Conservation (phyloP, 768 basidiomycete species). For the Pholiota microspora region DNA sequence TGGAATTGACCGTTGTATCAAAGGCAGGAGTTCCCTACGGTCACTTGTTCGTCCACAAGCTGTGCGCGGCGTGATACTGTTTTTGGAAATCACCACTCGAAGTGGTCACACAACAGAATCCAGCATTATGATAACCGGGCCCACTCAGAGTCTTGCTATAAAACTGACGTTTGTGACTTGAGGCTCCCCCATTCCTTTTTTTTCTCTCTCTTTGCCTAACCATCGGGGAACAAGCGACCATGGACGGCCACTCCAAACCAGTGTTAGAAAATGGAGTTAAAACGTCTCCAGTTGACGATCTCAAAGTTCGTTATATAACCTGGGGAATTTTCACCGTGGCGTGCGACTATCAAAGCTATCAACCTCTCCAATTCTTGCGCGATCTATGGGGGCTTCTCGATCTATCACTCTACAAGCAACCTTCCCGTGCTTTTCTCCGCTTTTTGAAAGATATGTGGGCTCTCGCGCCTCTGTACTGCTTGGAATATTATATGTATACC, state of each 20-base stretch:
- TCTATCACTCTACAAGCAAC: not conserved
- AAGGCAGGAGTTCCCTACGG: not conserved
- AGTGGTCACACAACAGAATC: too few relatives aligned
- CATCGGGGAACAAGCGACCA: too few relatives aligned
- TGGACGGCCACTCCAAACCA: not conserved
- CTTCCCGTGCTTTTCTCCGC: slow-evolving; percentile 13
- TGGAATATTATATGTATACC: slow-evolving; percentile 24
- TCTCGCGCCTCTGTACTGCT: slow-evolving; percentile 20
- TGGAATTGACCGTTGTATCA: not conserved
- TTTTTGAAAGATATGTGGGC: slow-evolving; percentile 22
- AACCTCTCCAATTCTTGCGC: slow-evolving; percentile 1
- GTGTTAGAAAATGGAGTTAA: too few relatives aligned
- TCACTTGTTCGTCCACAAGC: too few relatives aligned
- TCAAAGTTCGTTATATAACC: slow-evolving; percentile 19
- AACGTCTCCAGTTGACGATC: not conserved
- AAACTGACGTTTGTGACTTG: too few relatives aligned
- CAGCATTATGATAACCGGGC: too few relatives aligned
- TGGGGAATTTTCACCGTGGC: slow-evolving; percentile 37
- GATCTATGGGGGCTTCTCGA: not conserved
- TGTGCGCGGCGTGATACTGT: too few relatives aligned
- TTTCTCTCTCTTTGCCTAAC: too few relatives aligned
- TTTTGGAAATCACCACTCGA: too few relatives aligned
- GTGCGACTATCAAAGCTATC: slow-evolving; percentile 19
- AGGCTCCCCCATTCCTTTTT: too few relatives aligned
- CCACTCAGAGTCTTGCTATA: too few relatives aligned